phyloP scores from a whole-genome alignment of 495 filamentous ascomycete genomes.

The Lophium mytilinum region DNA sequence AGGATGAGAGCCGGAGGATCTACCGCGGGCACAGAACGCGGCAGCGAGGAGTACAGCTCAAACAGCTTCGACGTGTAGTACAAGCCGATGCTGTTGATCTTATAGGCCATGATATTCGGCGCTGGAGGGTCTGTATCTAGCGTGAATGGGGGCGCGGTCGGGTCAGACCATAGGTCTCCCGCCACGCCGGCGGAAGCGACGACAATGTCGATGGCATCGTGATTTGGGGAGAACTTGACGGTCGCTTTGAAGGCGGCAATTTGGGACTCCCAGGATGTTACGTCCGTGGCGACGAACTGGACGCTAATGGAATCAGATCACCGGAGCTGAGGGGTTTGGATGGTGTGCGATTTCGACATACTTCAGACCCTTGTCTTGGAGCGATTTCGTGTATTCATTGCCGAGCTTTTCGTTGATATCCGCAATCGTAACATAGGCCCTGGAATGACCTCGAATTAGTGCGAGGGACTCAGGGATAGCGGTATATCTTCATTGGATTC shows the following conservation, averaged over 20 bases:
- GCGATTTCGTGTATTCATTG: constrained; percentile 1
- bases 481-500: not conserved
- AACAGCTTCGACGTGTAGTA: constrained; percentile 10
- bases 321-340: not conserved
- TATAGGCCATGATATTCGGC: not conserved
- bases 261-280: constrained; percentile 20
- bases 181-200: constrained; percentile 10
- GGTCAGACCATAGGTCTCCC: not conserved
- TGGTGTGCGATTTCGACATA: not conserved
- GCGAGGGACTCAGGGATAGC: no score
- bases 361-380: constrained; percentile 9
- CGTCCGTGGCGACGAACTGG: constrained; percentile 26
- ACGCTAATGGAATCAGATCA: not conserved
- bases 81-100: constrained; percentile 12
- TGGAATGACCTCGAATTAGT: constrained; percentile 40
- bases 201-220: constrained; percentile 14
- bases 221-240: constrained; percentile 6
- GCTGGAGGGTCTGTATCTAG: not conserved
- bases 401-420: constrained; percentile 22
- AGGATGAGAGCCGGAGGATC: constrained; percentile 2
- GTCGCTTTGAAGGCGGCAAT: constrained; percentile 19
- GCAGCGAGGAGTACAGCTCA: constrained; percentile 4
- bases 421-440: constrained; percentile 27
- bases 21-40: not conserved
- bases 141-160: not conserved